Percentiles rank a stretch among this genome's conserved stretches.
These are phyloP conservation scores for Trichosanthes truncata DNA, from an alignment of 306 rosid genomes.

Conservation along the genomic window DNA sequence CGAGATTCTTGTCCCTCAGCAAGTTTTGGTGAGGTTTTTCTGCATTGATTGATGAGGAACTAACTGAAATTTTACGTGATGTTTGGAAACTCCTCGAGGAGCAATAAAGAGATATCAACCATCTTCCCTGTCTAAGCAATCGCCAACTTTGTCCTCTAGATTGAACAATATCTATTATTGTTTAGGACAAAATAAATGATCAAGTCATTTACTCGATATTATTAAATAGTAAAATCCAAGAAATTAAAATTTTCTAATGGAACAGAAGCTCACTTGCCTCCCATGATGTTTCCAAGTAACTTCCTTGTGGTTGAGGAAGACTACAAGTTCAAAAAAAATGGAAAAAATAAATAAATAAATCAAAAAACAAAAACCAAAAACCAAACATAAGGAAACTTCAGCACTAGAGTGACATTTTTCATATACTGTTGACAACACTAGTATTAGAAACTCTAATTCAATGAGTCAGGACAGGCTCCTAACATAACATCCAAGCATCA, in stretches of 20 bases:
- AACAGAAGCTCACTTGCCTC: slow-evolving; percentile 34
- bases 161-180: slow-evolving; percentile 24
- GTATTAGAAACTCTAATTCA: not conserved
- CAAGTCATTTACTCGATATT: not conserved
- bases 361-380: not conserved
- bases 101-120: slow-evolving; percentile 25
- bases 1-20: slow-evolving; percentile 44
- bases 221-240: not conserved
- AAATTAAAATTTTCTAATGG: not conserved
- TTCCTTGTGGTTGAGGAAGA: slow-evolving; percentile 24
- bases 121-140: slow-evolving; percentile 22
- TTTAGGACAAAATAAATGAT: not conserved
- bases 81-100: slow-evolving; percentile 42
- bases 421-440: not conserved
- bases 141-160: slow-evolving; percentile 25
- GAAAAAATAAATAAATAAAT: not conserved
- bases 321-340: slow-evolving; percentile 23
- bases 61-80: slow-evolving; percentile 30
- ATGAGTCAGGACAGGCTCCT: not conserved
- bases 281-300: slow-evolving; percentile 24
- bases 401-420: not conserved
- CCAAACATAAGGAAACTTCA: not conserved
- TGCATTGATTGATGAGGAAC: slow-evolving; percentile 22
- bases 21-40: slow-evolving; percentile 24
- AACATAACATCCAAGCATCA: not conserved